These are phyloP conservation scores for Vitis labrusca DNA, from an alignment of 164 flowering plant genomes.

Conservation along the genomic window DNA sequence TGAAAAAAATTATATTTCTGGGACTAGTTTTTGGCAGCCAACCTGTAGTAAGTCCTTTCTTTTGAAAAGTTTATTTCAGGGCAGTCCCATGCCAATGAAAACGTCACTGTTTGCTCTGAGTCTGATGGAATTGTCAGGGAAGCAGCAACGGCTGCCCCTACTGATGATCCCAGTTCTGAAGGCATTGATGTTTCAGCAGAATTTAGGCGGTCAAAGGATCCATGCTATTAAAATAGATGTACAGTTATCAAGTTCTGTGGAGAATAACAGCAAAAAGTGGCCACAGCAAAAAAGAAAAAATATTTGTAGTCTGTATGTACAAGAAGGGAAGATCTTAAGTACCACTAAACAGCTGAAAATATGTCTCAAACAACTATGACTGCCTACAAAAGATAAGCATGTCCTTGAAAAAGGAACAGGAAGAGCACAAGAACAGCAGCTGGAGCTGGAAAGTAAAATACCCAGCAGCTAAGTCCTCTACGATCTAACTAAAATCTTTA, in stretches of 20 bases:
- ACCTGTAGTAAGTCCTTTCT: constrained; percentile 80
- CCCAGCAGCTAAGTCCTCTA: not conserved
- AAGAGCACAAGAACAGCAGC: not conserved
- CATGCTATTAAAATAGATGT: constrained; percentile 49
- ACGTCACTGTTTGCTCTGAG: constrained; percentile 57
- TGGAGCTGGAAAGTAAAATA: not conserved
- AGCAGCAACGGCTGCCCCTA: constrained; percentile 92
- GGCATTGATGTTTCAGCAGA: constrained; percentile 34
- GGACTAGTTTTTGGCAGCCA: not conserved
- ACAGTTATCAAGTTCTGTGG: constrained; percentile 7
- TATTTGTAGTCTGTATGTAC: not conserved
- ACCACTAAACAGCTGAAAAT: not conserved
- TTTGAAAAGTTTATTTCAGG: constrained; percentile 70
- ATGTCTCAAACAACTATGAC: not conserved
- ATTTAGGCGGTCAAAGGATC: constrained; percentile 64
- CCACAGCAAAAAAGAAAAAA: not conserved
- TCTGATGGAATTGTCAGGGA: constrained; percentile 58
- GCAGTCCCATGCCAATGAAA: constrained; percentile 87
- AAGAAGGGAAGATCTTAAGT: not conserved
- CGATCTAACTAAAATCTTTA: no score
- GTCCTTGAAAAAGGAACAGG: no score
- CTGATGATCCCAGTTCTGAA: constrained; percentile 73
- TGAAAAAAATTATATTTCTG: not conserved
- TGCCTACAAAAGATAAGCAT: no score
- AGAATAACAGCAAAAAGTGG: not conserved